Evolutionary conservation across 2,329 filamentous ascomycete species (phyloP), one percentile per base, ranked within the genome.

Genomic region (Aspergillus sp.): DNA sequence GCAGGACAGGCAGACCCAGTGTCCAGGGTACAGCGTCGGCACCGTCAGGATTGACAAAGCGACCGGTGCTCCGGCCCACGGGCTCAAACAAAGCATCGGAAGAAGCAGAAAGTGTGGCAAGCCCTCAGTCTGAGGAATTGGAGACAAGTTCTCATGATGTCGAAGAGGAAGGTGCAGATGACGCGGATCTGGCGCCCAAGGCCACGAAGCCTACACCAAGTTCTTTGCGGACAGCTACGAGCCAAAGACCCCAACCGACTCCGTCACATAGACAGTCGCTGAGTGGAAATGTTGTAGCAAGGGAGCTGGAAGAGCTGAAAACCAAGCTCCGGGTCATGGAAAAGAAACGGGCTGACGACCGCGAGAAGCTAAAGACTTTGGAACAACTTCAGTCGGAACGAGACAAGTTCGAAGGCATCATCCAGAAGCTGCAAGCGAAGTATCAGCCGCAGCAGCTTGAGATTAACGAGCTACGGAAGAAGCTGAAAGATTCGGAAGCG

Each of bases 381-480:
- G 90, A 96, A 59, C 87, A 89, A 65, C 78, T 93, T 15, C 88
- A 93, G 71, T 83, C 85, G 17, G 76, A 82, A 49, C 76, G 77
- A 27, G 77, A 80, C 60, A 78, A 79, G 53, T 79, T 90, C 64
- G 90, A 96, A 73, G 82, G 78, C 5, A 92, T 98, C 64, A 93
- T 97, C 52, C 90, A 96, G 71, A 97, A 96, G 70, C 80, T 99
- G 50, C 92, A 97, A 72, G 83, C 87, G 41, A 98, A 97, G 75
- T 92, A 92, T 64, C 91, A 96, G 70, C 87, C 90, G 0, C 89
- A 94, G 59, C 89, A 93, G 64, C 86, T 90, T 67, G 94, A 98
- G 70, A 87, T 91, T 62, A 80, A 80, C 0, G 89, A 94, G 15
- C 77, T 96, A 25, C 88, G 90, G 64, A 91, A 90, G 71, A 84